A percentile compares a stretch with the other conserved stretches of the same genome.
These are phyloP conservation scores for Cinchona pubescens DNA, from an alignment of 257 asterid species.

Conservation along the genomic window DNA sequence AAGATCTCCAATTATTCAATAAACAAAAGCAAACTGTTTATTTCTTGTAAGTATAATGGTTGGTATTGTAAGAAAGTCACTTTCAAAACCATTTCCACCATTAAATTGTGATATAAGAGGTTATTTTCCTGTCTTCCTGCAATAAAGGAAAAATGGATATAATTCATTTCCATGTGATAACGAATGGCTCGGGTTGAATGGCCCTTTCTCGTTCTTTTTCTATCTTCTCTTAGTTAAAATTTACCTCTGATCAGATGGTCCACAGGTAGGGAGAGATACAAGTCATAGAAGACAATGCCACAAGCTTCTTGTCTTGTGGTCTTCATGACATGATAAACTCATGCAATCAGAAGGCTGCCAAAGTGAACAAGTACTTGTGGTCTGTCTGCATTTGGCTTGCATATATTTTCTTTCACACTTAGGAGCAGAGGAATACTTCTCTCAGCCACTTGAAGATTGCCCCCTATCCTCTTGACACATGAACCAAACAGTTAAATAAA, in stretches of 20 bases:
- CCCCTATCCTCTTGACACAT: conserved; percentile 62
- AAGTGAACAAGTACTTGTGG: conserved; percentile 30
- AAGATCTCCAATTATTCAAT: not conserved
- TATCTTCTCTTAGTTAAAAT: conserved; percentile 37
- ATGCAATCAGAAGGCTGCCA: conserved; percentile 29
- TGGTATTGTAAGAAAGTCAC: conserved; percentile 29
- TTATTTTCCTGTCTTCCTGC: conserved; percentile 14
- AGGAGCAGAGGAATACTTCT: conserved; percentile 28
- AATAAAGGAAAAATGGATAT: conserved; percentile 20
- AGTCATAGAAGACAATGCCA: conserved; percentile 64
- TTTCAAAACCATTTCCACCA: conserved; percentile 41
- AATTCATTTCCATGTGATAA: conserved; percentile 14
- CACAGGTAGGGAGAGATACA: conserved; percentile 40
- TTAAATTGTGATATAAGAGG: conserved; percentile 22
- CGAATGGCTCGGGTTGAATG: conserved; percentile 36
- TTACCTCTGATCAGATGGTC: conserved; percentile 34
- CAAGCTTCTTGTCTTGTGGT: conserved; percentile 66
- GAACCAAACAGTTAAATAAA: conserved; percentile 66
- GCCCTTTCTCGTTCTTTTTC: conserved; percentile 27
- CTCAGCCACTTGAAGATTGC: conserved; percentile 55
- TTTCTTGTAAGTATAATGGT: conserved; percentile 16
- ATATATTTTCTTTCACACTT: conserved; percentile 2
- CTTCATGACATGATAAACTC: conserved; percentile 41
- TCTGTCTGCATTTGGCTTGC: conserved; percentile 35
- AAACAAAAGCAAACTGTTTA: not conserved